Base-by-base conservation (phyloP, 2,329 filamentous ascomycete species). In the Fusarium sp. region DNA sequence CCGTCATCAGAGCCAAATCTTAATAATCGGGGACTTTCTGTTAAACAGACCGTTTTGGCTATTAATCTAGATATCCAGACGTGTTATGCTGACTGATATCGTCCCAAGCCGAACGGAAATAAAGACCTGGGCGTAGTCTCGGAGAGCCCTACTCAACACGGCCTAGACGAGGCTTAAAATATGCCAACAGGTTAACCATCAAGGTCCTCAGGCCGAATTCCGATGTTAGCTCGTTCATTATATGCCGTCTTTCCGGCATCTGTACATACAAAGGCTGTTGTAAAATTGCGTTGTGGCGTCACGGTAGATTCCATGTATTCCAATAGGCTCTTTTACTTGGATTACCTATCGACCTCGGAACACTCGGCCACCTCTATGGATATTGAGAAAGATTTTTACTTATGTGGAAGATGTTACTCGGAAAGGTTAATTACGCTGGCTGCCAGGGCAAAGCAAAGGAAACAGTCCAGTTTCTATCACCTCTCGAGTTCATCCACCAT, bases 391-490 rank as follows among this genome's bases (percentile, higher is more conserved):
- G 16, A 7, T 9, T 34, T 18, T 34, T 5, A 34, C 15, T 16
- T 3, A 16, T 16, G 22, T 24, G 22, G 22, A 24, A 24, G 22
- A 24, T 24, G 22, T 24, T 24, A 24, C 22, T 24, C 22, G 22
- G 22, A 5, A 24, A 24, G 22, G 22, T 24, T 24, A 24, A 24
- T 6, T 25, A 25, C 7, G 24, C 24, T 27, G 8, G 32, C 15
- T 4, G 32, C 15, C 32, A 5, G 15, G 8, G 8, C 15, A 16
- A 16, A 4, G n/a, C n/a, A n/a, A n/a, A n/a, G 15, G 8, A 18
- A 18, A 10, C 15, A 16, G 4, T 9, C 16, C 32, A n/a, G 18
- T n/a, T 3, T n/a, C 3, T 1, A 38, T 7, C 2, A 1, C 18
- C n/a, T 38, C 6, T 12, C n/a, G 5, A 38, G 2, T 2, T n/a